Percentiles rank a stretch among this genome's conserved stretches.
Evolutionary conservation across 306 rosid species (phyloP).

Genomic region (Prunus dulcis): DNA sequence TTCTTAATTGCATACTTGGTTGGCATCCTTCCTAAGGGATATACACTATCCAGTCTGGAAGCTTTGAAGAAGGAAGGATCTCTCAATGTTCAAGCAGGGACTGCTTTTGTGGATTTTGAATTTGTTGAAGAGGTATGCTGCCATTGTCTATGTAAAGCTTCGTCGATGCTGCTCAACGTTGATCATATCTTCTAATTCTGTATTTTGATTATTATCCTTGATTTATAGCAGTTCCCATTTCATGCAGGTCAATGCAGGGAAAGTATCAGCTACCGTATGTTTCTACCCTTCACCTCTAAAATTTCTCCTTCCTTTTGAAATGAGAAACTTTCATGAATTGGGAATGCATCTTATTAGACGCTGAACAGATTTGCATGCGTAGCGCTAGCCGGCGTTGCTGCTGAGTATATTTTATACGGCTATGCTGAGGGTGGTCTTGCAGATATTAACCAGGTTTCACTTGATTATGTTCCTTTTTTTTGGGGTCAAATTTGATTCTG

Average conservation of each 20-base stretch:
- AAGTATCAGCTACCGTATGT: conserved; percentile 77
- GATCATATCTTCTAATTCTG: not conserved
- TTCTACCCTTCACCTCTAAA: conserved; percentile 22
- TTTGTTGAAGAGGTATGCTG: conserved; percentile 74
- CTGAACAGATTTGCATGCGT: conserved; percentile 86
- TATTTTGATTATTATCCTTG: not conserved
- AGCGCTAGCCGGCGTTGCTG: conserved; percentile 87
- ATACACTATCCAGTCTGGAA: conserved; percentile 73
- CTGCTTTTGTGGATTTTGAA: conserved; percentile 85
- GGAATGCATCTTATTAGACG: conserved; percentile 47
- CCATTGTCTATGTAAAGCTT: not conserved
- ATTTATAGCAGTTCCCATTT: conserved; percentile 12
- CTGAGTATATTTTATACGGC: conserved; percentile 85
- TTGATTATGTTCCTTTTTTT: not conserved
- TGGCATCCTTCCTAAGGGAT: conserved; percentile 86
- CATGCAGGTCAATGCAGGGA: conserved; percentile 71
- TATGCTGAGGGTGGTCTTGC: conserved; percentile 89
- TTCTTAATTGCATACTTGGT: conserved; percentile 83
- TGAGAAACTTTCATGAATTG: conserved; percentile 14
- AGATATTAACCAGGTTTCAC: conserved; percentile 77
- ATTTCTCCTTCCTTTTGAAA: conserved; percentile 13
- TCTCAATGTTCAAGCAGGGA: conserved; percentile 96
- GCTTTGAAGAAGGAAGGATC: conserved; percentile 83
- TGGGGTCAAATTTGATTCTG: too few relatives aligned
- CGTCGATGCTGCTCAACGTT: not conserved